Evolutionary conservation across 805 yeast species (phyloP).

Genomic region (Metschnikowia lunata): DNA sequence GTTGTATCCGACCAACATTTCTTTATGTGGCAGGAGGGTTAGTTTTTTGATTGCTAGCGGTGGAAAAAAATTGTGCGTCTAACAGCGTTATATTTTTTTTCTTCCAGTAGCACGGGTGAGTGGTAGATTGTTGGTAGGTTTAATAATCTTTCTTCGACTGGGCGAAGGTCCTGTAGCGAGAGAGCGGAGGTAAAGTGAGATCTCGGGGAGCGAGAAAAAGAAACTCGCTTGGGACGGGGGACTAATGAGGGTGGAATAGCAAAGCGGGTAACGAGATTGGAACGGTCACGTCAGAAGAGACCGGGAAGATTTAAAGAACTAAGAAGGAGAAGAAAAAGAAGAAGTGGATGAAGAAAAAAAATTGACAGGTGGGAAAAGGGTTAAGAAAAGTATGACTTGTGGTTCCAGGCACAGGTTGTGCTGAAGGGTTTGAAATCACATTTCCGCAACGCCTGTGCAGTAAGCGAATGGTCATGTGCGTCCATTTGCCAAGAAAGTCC

Average conservation of each 20-base stretch:
- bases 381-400: too few species aligned
- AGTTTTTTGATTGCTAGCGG: not conserved
- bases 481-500: slow-evolving; percentile 4
- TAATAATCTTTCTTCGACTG: not conserved
- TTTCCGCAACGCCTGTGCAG: too few species aligned
- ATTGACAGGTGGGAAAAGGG: too few species aligned
- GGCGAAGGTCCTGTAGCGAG: not conserved
- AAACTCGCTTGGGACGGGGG: not conserved
- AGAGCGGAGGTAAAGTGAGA: not conserved
- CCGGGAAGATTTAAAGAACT: not conserved
- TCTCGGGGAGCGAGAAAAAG: not conserved
- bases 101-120: too few species aligned
- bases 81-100: too few species aligned
- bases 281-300: not conserved
- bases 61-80: too few species aligned
- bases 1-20: slow-evolving; percentile 33
- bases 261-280: not conserved
- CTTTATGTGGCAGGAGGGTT: not conserved
- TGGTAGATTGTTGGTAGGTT: not conserved
- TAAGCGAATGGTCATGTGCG: too few species aligned
- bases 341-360: too few species aligned
- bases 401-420: too few species aligned
- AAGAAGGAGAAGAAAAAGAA: too few species aligned
- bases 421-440: too few species aligned
- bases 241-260: not conserved